Base-by-base conservation (phyloP, 2,329 filamentous ascomycete genomes). In the Boeremia lycopersici region DNA sequence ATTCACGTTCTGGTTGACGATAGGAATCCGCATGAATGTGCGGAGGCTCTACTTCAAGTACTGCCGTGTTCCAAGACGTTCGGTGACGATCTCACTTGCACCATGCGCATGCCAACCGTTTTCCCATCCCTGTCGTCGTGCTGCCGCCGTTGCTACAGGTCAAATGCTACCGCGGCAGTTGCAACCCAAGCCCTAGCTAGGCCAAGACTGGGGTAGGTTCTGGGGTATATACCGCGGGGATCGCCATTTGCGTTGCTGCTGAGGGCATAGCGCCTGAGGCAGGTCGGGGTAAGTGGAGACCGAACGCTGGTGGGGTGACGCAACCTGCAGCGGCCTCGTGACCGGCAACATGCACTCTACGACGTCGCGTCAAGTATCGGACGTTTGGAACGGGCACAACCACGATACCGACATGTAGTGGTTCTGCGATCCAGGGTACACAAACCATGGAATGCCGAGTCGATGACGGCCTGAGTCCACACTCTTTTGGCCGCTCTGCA, bases 221-320 rank as follows among this genome's bases (percentile, higher is more conserved):
- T 56, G 64, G 64, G 61, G 64, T 65, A 60, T 40, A 59, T 31
- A 41, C 28, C 35, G 50, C 57, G 61, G 60, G 56, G 60, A 60
- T 60, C 54, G 43, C 30, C 62, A 50, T 12, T 25, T 55, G 42
- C 25, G 44, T 33, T 17, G 46, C 39, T 48, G 30, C 45, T 53
- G 52, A 54, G 38, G 60, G 60, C 6, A 39, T 53, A 53, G 50
- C 33, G 13, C 31, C 26, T 30, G 29, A 31, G 25, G 30, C 25
- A 36, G 42, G 49, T 19, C 26, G 44, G 63, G 59, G 39, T 34
- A 54, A 61, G 60, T 59, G 45, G 47, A 44, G 48, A 40, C 63
- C 61, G 63, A 62, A n/a, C 35, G 43, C 39, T 19, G 44, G 25
- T 48, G 38, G 50, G 29, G 38, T 44, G 38, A 33, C 33, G 44